phyloP scores from a whole-genome alignment of 1,284 basidiomycete genomes.

The Pseudozyma hubeiensis region DNA sequence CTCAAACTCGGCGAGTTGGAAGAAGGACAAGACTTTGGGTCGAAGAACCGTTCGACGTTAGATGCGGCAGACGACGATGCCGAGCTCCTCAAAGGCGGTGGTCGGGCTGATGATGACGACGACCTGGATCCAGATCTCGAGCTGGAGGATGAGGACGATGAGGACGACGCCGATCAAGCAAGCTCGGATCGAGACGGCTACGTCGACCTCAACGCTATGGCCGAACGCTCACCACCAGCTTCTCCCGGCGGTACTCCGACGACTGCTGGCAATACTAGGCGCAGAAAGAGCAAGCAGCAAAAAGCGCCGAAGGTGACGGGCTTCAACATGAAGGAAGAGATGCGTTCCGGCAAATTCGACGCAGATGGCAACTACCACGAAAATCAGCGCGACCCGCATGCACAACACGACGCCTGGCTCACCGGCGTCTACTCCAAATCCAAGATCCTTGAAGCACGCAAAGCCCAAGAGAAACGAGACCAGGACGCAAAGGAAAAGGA shows the following conservation, averaged over 20 bases:
- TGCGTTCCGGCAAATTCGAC: conserved; percentile 95
- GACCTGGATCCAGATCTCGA: conserved; percentile 61
- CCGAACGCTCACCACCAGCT: conserved; percentile 55
- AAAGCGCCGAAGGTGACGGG: conserved; percentile 88
- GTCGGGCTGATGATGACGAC: conserved; percentile 23
- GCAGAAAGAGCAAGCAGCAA: conserved; percentile 12
- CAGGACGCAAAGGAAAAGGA: conserved; percentile 67
- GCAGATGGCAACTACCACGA: conserved; percentile 88
- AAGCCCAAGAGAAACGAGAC: conserved; percentile 74
- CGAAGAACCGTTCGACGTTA: conserved; percentile 40
- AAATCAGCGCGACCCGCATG: conserved; percentile 84
- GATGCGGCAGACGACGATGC: conserved; percentile 57
- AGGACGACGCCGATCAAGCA: conserved; percentile 28
- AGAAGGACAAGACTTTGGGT: conserved; percentile 70
- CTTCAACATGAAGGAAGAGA: conserved; percentile 99
- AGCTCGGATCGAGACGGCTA: conserved; percentile 19
- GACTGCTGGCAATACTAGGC: conserved; percentile 11
- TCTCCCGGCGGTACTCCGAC: conserved; percentile 38
- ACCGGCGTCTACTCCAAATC: conserved; percentile 82
- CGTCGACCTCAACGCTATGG: conserved; percentile 51
- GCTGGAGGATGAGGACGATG: conserved; percentile 48
- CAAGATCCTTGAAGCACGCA: conserved; percentile 85
- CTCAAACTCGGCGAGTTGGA: conserved; percentile 83
- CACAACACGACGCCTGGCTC: conserved; percentile 94
- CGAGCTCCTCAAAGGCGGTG: conserved; percentile 16